phyloP scores from a whole-genome alignment of 2,329 filamentous ascomycete species.

The Epichloe coenophiala region DNA sequence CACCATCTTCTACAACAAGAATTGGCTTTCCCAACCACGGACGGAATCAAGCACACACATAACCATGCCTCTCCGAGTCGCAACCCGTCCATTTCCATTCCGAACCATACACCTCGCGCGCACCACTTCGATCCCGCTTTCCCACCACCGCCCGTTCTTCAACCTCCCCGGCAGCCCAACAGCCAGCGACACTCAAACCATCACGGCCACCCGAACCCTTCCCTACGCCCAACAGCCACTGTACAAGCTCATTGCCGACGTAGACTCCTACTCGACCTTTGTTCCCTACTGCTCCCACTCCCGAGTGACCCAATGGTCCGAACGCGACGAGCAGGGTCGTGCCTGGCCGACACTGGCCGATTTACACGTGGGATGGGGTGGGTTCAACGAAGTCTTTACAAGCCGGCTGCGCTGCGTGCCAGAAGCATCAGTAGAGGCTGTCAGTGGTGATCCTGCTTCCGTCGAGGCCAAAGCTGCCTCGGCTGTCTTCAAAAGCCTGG shows the following conservation, averaged over 20 bases:
- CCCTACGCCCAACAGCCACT: slow-evolving; percentile 59
- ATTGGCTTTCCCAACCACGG: neutral
- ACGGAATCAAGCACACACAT: neutral
- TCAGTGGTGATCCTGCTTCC: slow-evolving; percentile 44
- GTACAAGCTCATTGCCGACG: slow-evolving; percentile 78
- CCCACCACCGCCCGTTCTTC: slow-evolving; percentile 10
- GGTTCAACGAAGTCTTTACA: slow-evolving; percentile 71
- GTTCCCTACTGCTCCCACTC: slow-evolving; percentile 81
- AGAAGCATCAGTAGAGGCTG: slow-evolving; percentile 59
- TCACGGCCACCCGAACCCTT: slow-evolving; percentile 63
- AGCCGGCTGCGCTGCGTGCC: slow-evolving; percentile 68
- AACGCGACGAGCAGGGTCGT: slow-evolving; percentile 32
- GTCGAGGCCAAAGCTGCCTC: slow-evolving; percentile 26
- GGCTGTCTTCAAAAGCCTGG: slow-evolving; percentile 51
- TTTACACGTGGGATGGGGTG: slow-evolving; percentile 74
- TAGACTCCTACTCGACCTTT: slow-evolving; percentile 72
- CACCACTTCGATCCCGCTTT: neutral
- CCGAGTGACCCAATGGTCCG: slow-evolving; percentile 62
- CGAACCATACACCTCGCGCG: neutral
- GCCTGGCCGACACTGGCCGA: slow-evolving; percentile 62
- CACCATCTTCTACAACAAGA: neutral
- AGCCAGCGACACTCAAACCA: slow-evolving; percentile 36
- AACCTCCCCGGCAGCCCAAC: slow-evolving; percentile 11
- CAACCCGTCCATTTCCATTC: neutral
- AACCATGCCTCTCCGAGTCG: slow-evolving; percentile 1